Percentiles rank a stretch among this genome's conserved stretches.
These are phyloP conservation scores for Citrus medica DNA, from an alignment of 345 rosid species.

Conservation along the genomic window DNA sequence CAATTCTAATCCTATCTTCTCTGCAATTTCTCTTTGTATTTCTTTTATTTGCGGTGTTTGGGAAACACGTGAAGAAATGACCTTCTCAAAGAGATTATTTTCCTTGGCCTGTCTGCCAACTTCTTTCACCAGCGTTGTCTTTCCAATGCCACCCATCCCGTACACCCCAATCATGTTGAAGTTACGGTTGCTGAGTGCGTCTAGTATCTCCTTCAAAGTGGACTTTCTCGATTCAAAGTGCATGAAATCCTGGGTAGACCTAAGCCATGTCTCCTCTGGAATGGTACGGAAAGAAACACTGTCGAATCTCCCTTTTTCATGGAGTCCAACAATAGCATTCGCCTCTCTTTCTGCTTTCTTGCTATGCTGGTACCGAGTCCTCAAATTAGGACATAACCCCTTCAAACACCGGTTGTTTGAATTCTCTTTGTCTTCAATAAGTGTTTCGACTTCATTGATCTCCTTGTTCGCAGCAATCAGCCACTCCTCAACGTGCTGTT, in stretches of 20 bases:
- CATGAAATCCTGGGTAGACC: not conserved
- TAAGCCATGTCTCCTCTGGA: not conserved
- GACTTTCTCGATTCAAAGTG: conserved; percentile 16
- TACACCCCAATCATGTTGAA: conserved; percentile 12
- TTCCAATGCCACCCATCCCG: conserved; percentile 22
- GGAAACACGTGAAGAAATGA: not conserved
- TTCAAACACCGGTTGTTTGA: not conserved
- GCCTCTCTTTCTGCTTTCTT: conserved; percentile 8
- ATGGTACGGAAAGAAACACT: not conserved
- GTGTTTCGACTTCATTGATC: not conserved
- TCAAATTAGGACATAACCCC: conserved; percentile 3
- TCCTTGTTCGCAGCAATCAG: fast-evolving
- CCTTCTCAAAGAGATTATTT: conserved; percentile 8
- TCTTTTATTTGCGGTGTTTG: not conserved
- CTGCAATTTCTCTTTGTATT: not conserved
- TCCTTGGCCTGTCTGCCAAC: conserved; percentile 6
- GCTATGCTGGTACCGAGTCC: not conserved
- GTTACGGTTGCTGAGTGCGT: no score
- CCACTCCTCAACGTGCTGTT: no score
- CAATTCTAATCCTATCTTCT: not conserved
- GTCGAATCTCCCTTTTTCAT: not conserved
- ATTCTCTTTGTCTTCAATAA: not conserved
- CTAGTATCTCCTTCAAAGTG: no score
- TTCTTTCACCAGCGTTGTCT: conserved; percentile 15
- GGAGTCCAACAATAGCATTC: not conserved